phyloP scores from a whole-genome alignment of 2,329 filamentous ascomycete species.

The Aureobasidium sp. region DNA sequence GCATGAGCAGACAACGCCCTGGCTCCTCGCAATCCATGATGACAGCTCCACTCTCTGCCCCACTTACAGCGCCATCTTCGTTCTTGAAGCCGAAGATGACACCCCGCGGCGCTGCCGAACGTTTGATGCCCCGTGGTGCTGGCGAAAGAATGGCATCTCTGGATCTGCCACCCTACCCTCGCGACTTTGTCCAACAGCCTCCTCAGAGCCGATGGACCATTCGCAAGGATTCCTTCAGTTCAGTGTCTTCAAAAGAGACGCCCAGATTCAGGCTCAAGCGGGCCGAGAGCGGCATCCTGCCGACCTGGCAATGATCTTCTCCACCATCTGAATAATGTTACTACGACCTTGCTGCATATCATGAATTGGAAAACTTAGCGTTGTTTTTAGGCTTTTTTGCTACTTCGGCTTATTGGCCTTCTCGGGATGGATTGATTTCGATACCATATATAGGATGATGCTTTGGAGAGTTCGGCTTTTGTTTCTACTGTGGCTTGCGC shows the following conservation, averaged over 20 bases:
- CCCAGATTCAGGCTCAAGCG: slow-evolving; percentile 7
- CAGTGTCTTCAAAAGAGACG: slow-evolving; percentile 2
- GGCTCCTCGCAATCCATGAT: background rate
- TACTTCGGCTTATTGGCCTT: background rate
- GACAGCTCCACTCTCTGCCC: background rate
- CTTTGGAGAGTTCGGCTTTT: background rate
- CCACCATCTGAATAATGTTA: background rate
- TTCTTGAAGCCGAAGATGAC: slow-evolving; percentile 10
- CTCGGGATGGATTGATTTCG: background rate
- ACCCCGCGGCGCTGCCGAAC: background rate
- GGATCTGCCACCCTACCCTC: background rate
- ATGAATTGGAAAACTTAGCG: slow-evolving; percentile 12
- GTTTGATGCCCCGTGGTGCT: background rate
- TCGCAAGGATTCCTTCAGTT: slow-evolving; percentile 11
- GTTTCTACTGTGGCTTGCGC: background rate
- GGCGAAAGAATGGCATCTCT: background rate
- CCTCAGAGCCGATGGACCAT: background rate
- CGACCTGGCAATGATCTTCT: background rate
- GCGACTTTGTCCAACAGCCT: background rate
- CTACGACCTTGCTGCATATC: slow-evolving; percentile 5
- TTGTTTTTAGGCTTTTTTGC: background rate
- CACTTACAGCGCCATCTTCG: background rate
- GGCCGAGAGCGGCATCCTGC: slow-evolving; percentile 1
- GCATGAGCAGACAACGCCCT: background rate
- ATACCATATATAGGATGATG: background rate